Evolutionary conservation across 148 eudicot species (phyloP).

Genomic region (Chenopodium suecicum): DNA sequence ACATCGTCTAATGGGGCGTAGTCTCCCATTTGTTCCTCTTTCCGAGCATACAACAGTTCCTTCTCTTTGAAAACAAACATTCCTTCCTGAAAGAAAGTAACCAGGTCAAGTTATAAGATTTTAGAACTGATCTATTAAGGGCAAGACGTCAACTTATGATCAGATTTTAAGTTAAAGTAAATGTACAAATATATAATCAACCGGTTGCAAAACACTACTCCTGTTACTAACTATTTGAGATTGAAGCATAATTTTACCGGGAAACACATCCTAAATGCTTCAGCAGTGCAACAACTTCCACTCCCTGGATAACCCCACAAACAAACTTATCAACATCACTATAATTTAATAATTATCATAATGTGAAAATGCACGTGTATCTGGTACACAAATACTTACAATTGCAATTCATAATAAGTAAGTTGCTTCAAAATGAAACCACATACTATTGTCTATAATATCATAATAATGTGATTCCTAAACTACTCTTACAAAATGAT

Average conservation of each 20-base stretch:
- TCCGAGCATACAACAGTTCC: neutral
- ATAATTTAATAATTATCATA: too few relatives aligned
- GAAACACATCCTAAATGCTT: conserved; percentile 93
- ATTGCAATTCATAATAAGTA: neutral
- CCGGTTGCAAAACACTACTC: too few relatives aligned
- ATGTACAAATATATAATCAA: too few relatives aligned
- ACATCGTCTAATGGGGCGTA: too few relatives aligned
- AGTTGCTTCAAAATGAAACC: neutral
- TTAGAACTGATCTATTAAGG: too few relatives aligned
- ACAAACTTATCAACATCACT: neutral
- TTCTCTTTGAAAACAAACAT: conserved; percentile 93
- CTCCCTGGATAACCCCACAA: conserved; percentile 48
- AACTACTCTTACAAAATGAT: neutral
- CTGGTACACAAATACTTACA: neutral
- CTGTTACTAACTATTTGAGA: neutral
- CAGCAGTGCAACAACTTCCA: conserved; percentile 81
- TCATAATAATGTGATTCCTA: neutral
- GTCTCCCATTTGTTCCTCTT: too few relatives aligned
- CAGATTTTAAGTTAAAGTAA: too few relatives aligned
- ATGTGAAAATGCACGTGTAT: too few relatives aligned
- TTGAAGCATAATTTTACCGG: conserved; percentile 45
- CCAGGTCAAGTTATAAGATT: too few relatives aligned
- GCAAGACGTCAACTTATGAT: too few relatives aligned
- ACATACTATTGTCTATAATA: neutral
- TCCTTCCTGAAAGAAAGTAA: conserved; percentile 60